Conservation (phyloP, 1,284 basidiomycete species). For the Moniliophthora roreri region DNA sequence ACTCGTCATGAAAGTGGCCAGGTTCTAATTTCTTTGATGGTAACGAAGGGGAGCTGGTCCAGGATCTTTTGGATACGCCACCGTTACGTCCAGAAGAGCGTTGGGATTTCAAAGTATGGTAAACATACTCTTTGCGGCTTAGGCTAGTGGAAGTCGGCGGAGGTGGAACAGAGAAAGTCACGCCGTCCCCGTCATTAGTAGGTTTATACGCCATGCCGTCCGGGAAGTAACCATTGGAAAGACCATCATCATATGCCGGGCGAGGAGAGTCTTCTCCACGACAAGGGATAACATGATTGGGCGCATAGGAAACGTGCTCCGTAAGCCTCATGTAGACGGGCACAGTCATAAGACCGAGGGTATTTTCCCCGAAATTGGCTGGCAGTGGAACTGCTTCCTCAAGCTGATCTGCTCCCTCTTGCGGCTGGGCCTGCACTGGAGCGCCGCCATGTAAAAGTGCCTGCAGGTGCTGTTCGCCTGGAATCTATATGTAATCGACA, state of each 20-base stretch:
- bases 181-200: slow-evolving; percentile 7
- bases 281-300: slow-evolving; percentile 29
- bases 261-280: slow-evolving; percentile 13
- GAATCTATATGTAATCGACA: slow-evolving; percentile 18
- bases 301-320: slow-evolving; percentile 53
- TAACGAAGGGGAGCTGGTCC: not conserved
- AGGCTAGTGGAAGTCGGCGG: not conserved
- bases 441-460: slow-evolving; percentile 3
- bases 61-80: no score
- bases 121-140: slow-evolving; percentile 7
- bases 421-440: not conserved
- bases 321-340: slow-evolving; percentile 56
- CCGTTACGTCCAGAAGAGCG: not conserved
- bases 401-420: not conserved
- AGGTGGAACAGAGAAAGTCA: slow-evolving; percentile 6
- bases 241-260: slow-evolving; percentile 14
- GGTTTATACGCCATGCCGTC: slow-evolving; percentile 1
- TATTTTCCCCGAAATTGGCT: slow-evolving; percentile 33
- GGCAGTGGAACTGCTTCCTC: slow-evolving; percentile 24
- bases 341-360: slow-evolving; percentile 34
- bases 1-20: slow-evolving; percentile 33
- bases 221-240: slow-evolving; percentile 14
- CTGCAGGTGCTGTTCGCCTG: slow-evolving; percentile 15
- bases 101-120: slow-evolving; percentile 5
- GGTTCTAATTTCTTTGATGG: not conserved